These are phyloP conservation scores for Xanthoceras sorbifolium DNA, from an alignment of 345 rosid species.

Conservation along the genomic window DNA sequence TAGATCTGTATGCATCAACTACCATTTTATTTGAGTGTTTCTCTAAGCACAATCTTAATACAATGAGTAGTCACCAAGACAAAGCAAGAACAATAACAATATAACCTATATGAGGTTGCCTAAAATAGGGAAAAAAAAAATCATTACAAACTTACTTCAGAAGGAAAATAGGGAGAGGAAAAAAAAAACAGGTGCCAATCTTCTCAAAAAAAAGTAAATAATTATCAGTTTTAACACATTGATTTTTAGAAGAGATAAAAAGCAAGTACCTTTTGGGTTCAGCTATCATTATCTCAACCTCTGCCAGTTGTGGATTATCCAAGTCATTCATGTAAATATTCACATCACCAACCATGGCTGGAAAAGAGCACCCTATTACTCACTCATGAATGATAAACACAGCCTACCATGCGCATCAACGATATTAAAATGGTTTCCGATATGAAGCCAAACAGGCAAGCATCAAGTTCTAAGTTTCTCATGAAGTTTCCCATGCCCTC, in stretches of 20 bases:
- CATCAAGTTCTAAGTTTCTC: background rate
- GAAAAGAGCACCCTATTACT: background rate
- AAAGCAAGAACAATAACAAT: background rate
- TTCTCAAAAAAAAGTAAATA: background rate
- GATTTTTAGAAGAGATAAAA: background rate
- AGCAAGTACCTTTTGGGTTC: slow-evolving; percentile 66
- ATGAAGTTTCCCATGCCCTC: background rate
- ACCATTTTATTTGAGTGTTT: background rate
- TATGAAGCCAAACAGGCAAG: background rate
- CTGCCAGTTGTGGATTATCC: slow-evolving; percentile 78
- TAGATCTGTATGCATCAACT: background rate
- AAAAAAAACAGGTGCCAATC: background rate
- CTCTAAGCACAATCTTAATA: background rate
- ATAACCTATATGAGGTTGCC: background rate
- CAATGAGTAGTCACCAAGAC: background rate
- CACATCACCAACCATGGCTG: slow-evolving; percentile 96
- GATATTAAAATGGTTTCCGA: background rate
- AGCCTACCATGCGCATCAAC: background rate
- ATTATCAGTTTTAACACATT: background rate
- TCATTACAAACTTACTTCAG: background rate
- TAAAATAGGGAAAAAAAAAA: background rate
- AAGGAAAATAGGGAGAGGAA: background rate
- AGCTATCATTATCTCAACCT: slow-evolving; percentile 93
- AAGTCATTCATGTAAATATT: slow-evolving; percentile 91
- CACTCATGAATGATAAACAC: background rate